phyloP scores from a whole-genome alignment of 139 green algal genomes.

The Diplosphaera chodatii region DNA sequence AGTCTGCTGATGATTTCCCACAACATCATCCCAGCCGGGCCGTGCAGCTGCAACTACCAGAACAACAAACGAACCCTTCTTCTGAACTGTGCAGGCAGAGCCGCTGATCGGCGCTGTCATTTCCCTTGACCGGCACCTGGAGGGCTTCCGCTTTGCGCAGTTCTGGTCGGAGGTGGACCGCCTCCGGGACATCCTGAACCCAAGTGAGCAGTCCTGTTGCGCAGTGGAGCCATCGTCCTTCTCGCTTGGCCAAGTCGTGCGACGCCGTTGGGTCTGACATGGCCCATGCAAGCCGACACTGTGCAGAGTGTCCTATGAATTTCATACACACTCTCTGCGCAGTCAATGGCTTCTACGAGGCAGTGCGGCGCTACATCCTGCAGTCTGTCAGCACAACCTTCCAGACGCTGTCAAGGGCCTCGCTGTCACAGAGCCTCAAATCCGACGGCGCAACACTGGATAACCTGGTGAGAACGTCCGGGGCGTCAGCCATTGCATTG shows the following conservation, averaged over 20 bases:
- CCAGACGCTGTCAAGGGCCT: slow-evolving; percentile 30
- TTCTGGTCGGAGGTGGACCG: slow-evolving; percentile 34
- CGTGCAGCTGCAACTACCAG: no score
- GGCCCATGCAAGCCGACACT: no score
- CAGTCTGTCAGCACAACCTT: slow-evolving; percentile 41
- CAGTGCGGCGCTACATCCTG: slow-evolving; percentile 38
- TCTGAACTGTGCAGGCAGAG: slow-evolving; percentile 25
- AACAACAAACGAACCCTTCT: no score
- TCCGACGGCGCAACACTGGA: slow-evolving; percentile 31
- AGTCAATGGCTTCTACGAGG: slow-evolving; percentile 46
- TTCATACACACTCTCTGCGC: no score
- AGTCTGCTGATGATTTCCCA: no score
- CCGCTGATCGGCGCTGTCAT: slow-evolving; percentile 30
- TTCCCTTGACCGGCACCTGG: slow-evolving; percentile 33
- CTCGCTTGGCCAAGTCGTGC: no score
- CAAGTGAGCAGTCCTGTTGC: no score
- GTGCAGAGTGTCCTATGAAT: no score
- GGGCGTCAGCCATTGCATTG: no score
- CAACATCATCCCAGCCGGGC: no score
- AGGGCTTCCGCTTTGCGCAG: slow-evolving; percentile 24
- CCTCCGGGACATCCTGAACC: slow-evolving; percentile 21
- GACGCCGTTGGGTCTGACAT: no score
- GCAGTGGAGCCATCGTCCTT: no score
- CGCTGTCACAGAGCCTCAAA: slow-evolving; percentile 38
- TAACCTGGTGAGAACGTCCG: slow-evolving; percentile 40